Percentiles rank a stretch among this genome's conserved stretches.
These are phyloP conservation scores for Mycena rosella DNA, from an alignment of 768 basidiomycete species.

Conservation along the genomic window DNA sequence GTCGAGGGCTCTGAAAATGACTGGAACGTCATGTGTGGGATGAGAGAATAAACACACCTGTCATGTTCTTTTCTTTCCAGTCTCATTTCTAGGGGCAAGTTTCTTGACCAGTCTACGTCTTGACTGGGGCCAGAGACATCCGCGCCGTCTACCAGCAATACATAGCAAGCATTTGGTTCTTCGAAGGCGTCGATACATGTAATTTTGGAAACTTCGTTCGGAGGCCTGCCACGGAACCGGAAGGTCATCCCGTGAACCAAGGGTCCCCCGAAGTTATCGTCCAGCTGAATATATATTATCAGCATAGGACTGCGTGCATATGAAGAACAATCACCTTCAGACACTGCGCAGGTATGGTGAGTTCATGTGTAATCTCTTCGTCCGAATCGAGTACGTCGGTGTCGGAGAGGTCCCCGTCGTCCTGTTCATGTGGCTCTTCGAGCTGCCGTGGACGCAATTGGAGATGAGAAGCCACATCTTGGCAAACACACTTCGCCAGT, in stretches of 20 bases:
- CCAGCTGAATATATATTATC: conserved; percentile 18
- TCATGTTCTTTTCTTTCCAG: conserved; percentile 36
- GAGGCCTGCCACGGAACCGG: conserved; percentile 1
- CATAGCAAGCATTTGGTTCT: conserved; percentile 20
- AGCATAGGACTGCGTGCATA: background rate
- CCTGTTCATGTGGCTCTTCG: background rate
- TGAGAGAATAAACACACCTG: conserved; percentile 21
- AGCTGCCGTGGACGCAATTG: conserved; percentile 23
- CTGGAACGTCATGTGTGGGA: background rate
- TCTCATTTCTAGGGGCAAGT: conserved; percentile 20
- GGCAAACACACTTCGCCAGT: conserved; percentile 29
- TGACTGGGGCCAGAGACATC: conserved; percentile 12
- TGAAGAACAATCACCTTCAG: conserved; percentile 25
- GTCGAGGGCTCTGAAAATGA: conserved; percentile 48
- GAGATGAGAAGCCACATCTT: conserved; percentile 24
- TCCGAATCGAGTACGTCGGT: conserved; percentile 23
- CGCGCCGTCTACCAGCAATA: conserved; percentile 29
- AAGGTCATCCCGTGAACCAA: conserved; percentile 19
- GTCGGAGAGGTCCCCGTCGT: conserved; percentile 17
- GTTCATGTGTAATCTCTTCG: conserved; percentile 32
- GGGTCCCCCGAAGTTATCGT: conserved; percentile 23
- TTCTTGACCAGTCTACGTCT: conserved; percentile 34
- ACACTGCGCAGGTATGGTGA: conserved; percentile 24
- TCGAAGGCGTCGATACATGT: background rate
- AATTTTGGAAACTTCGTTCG: background rate